Conservation (phyloP, 2,329 filamentous ascomycete species). For the Talaromyces sp. region DNA sequence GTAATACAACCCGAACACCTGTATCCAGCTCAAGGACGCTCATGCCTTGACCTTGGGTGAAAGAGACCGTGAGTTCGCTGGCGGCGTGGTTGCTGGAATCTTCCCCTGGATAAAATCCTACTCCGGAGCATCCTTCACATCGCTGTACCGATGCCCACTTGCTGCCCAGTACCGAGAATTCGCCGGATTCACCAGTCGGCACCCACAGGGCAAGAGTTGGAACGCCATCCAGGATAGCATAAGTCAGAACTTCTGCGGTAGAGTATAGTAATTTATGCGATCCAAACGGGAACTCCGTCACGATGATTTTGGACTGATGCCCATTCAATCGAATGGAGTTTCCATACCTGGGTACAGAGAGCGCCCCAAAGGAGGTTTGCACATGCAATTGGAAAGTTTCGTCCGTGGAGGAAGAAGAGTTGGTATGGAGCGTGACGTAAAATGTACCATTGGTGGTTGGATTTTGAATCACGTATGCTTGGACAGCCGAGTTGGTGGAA, state of each 20-base stretch:
- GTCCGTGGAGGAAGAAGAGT: conserved; percentile 56
- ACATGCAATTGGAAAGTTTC: conserved; percentile 62
- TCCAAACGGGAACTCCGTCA: conserved; percentile 47
- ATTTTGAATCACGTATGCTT: neutral
- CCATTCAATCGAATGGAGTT: conserved; percentile 37
- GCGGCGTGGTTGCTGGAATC: conserved; percentile 25
- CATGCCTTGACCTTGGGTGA: conserved; percentile 49
- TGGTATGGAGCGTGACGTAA: conserved; percentile 64
- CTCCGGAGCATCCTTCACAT: conserved; percentile 40
- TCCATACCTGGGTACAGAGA: conserved; percentile 41
- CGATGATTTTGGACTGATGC: conserved; percentile 44
- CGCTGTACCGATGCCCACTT: conserved; percentile 34
- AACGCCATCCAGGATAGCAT: conserved; percentile 57
- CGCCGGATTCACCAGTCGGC: conserved; percentile 37
- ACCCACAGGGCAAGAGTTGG: conserved; percentile 47
- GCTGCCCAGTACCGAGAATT: conserved; percentile 34
- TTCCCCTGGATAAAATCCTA: conserved; percentile 41
- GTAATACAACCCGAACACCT: conserved; percentile 49
- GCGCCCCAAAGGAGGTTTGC: conserved; percentile 35
- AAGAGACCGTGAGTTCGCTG: conserved; percentile 41
- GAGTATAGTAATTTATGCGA: conserved; percentile 45
- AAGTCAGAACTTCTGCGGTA: conserved; percentile 44
- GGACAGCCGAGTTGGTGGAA: conserved; percentile 15
- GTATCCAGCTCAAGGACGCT: conserved; percentile 48
- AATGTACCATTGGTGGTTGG: conserved; percentile 51